Conservation (phyloP, 306 rosid species). For the Vigna unguiculata region DNA sequence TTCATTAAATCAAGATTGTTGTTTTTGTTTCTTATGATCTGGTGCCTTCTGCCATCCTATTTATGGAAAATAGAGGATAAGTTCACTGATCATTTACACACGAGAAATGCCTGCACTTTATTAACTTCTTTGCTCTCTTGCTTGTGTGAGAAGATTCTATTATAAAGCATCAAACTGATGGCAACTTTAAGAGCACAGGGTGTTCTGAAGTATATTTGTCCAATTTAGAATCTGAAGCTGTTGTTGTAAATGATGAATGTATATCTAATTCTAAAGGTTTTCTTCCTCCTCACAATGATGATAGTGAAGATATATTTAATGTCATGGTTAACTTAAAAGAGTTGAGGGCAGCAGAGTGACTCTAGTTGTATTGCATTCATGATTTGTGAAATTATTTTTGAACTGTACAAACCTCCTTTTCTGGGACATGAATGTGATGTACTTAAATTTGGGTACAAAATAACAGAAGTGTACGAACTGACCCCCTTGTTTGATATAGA, state of each 20-base stretch:
- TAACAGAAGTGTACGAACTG: neutral
- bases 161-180: slow-evolving; percentile 55
- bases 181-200: slow-evolving; percentile 56
- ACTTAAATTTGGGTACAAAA: slow-evolving; percentile 11
- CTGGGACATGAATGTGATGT: slow-evolving; percentile 12
- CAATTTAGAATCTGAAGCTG: slow-evolving; percentile 55
- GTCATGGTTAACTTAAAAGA: neutral
- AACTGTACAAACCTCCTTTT: neutral
- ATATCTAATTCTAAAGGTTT: slow-evolving; percentile 64
- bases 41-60: slow-evolving; percentile 4
- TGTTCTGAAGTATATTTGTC: slow-evolving; percentile 55
- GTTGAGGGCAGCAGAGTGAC: neutral
- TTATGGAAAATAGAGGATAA: slow-evolving; percentile 4
- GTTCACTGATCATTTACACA: neutral
- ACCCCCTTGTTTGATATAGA: neutral
- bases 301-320: neutral
- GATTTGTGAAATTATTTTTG: slow-evolving; percentile 3
- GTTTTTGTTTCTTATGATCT: neutral
- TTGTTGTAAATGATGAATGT: slow-evolving; percentile 57
- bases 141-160: slow-evolving; percentile 58
- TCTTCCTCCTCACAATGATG: slow-evolving; percentile 23
- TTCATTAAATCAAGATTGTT: neutral
- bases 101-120: neutral
- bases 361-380: slow-evolving; percentile 22
- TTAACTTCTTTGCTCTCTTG: slow-evolving; percentile 36